Evolutionary conservation across 1,284 basidiomycete genomes (phyloP).

Genomic region (Athelia sp.): DNA sequence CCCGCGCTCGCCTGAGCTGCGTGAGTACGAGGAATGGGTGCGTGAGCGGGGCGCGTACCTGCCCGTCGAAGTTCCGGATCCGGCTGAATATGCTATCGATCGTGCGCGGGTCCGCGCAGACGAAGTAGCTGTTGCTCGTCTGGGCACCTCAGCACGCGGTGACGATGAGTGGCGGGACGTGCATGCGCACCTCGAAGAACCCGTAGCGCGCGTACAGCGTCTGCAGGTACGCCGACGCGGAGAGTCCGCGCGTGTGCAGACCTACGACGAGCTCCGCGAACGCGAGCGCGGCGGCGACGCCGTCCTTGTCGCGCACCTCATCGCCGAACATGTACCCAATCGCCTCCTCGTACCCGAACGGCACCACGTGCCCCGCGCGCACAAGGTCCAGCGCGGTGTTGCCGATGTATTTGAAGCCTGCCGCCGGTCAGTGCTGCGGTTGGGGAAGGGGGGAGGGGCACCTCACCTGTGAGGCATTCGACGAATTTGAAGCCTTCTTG

Average conservation of each 20-base stretch:
- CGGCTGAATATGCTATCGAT: constrained; percentile 65
- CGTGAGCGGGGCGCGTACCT: constrained; percentile 23
- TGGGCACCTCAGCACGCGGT: too few relatives aligned
- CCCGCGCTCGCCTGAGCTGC: constrained; percentile 13
- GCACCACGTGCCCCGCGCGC: constrained; percentile 63
- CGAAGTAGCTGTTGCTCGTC: constrained; percentile 82
- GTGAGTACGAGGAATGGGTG: constrained; percentile 3
- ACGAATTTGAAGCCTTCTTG: constrained; percentile 76
- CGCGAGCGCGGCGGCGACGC: constrained; percentile 67
- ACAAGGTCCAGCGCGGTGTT: constrained; percentile 70
- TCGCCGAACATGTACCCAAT: constrained; percentile 83
- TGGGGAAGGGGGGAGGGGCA: neutral
- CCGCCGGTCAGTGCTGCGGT: neutral
- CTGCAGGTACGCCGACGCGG: constrained; percentile 52
- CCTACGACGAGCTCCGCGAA: constrained; percentile 64
- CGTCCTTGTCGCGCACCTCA: constrained; percentile 79
- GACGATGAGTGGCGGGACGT: neutral
- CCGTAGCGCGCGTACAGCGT: constrained; percentile 61
- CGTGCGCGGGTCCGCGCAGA: constrained; percentile 58
- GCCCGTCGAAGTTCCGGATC: constrained; percentile 50
- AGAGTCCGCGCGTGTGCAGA: constrained; percentile 46
- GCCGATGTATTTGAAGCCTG: constrained; percentile 83
- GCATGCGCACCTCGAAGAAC: constrained; percentile 46
- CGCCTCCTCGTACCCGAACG: constrained; percentile 85
- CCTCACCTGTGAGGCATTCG: constrained; percentile 76